Evolutionary conservation across 2,329 filamentous ascomycete species (phyloP), one percentile per base, ranked within the genome.

Genomic region (Pyricularia grisea): DNA sequence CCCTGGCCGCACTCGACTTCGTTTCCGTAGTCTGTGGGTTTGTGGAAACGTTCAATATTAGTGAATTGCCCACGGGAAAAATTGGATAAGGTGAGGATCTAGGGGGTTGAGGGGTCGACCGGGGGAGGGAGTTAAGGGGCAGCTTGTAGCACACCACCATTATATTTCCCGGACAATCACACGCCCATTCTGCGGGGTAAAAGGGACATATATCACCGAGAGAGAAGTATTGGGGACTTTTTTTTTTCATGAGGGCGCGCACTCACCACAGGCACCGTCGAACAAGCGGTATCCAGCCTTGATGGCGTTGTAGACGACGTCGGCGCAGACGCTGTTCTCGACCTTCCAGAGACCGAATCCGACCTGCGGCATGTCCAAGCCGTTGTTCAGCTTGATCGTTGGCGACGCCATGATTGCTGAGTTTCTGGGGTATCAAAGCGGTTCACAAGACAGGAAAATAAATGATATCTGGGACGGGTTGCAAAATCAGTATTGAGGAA

Each of bases 301-400:
- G 81, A 88, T 88, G 76, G 87, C 87, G 72, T 93, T 89, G 84
- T 94, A 94, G 73, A 94, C 88, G 71, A 87, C 87, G 74, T 94
- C 91, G 74, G 92, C 88, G 76, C 87, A 89, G 69, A 87, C 88
- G 68, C 87, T 85, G 73, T 90, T 91, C 78, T 88, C 87, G 72
- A 95, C 90, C 83, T 95, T 95, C 92, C 92, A 95, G 73, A 94
- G 85, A 70, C 90, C 90, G 77, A 92, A 92, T 79, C 90, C 90
- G 73, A 92, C 89, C 78, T 90, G 86, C 76, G 90, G 90, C 90
- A 92, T 92, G 74, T 90, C 83, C 74, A 85, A 76, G 79, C 88
- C 87, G 79, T 83, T 88, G 80, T 81, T 89, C 71, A 90, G 85
- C 81, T 88, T 89, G 78, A 66, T n/a, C 11, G 20, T 66, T 50